Base-by-base conservation (phyloP, 805 yeast genomes). In the Candida anglica region DNA sequence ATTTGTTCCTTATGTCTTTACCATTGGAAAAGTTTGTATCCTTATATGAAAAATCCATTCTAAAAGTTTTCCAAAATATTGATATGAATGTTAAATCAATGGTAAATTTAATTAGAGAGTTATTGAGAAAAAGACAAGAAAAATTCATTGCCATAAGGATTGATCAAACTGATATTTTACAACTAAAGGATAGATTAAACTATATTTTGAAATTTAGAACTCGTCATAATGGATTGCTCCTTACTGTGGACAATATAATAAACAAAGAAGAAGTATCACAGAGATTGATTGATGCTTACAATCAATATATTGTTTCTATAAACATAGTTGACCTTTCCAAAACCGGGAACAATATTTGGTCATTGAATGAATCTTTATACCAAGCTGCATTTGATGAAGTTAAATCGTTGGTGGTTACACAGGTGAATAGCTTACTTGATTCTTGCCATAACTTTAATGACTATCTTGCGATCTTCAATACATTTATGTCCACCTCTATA, bases 41-140 rank as follows among this genome's bases (percentile, higher is more conserved):
- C 1, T 13, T 55, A 3, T 43, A 43, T 26, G 46, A 56, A 2
- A 37, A 33, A 0, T 30, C 55, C 1, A 42, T 70, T 0, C 28
- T 47, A 0, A 52, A 54, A 1, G 42, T 74, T 0, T 66, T 79
- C 20, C 57, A 52, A 2, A 54, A 68, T 1, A 75, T 89, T 65
- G 94, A 86, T 23, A 69, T 65, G 18, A 71, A 74, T 26, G 50
- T 78, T 8, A 79, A 81, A 47, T 85, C 78, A 36, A 76, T 81
- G 58, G 73, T 79, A 2, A 71, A 75, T 33, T 50, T 83, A 27
- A 75, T 86, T 0, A 71, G 97, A 36, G 96, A 89, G 39, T 56
- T 84, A 3, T 64, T 85, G 26, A 66, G 96, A 42, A 84, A 79
- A 46, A 60, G 93, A 27, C 76, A 78, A 6, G 91, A 84, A 35